phyloP scores from a whole-genome alignment of 768 basidiomycete species.

The Tephrocybe sp. region DNA sequence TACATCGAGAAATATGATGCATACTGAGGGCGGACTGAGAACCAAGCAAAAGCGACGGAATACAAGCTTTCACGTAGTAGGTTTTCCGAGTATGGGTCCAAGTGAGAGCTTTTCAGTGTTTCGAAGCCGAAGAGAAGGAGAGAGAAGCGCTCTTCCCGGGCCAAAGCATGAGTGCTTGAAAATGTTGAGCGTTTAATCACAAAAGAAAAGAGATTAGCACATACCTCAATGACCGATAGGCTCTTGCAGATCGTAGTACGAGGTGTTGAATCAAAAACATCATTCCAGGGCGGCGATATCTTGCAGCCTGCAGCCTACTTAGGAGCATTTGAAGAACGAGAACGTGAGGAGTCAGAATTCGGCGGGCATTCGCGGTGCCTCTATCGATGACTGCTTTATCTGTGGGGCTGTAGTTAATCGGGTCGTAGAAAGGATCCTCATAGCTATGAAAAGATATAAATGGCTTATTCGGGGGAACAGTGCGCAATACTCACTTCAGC shows the following conservation, averaged over 20 bases:
- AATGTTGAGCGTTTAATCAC: neutral
- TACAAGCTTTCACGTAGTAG: constrained; percentile 75
- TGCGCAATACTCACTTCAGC: constrained; percentile 63
- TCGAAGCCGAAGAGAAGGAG: constrained; percentile 93
- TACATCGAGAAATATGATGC: constrained; percentile 26
- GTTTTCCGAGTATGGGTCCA: constrained; percentile 82
- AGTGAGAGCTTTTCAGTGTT: constrained; percentile 79
- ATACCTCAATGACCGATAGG: constrained; percentile 74
- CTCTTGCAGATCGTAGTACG: constrained; percentile 76
- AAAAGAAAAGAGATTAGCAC: constrained; percentile 10
- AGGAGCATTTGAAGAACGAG: constrained; percentile 85
- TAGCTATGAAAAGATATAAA: constrained; percentile 49
- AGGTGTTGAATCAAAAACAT: constrained; percentile 84
- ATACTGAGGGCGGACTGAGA: constrained; percentile 89
- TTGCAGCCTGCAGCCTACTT: constrained; percentile 90
- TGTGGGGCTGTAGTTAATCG: constrained; percentile 86
- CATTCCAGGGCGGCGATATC: constrained; percentile 80
- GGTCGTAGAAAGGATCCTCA: constrained; percentile 82
- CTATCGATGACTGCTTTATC: constrained; percentile 82
- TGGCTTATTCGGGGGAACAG: neutral
- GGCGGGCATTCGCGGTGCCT: constrained; percentile 62
- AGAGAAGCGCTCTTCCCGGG: constrained; percentile 87
- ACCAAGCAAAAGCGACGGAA: constrained; percentile 84
- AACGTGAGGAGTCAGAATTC: constrained; percentile 78
- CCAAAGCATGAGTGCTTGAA: constrained; percentile 82